Conservation (phyloP, 805 yeast species). For the Hanseniaspora meyeri region DNA sequence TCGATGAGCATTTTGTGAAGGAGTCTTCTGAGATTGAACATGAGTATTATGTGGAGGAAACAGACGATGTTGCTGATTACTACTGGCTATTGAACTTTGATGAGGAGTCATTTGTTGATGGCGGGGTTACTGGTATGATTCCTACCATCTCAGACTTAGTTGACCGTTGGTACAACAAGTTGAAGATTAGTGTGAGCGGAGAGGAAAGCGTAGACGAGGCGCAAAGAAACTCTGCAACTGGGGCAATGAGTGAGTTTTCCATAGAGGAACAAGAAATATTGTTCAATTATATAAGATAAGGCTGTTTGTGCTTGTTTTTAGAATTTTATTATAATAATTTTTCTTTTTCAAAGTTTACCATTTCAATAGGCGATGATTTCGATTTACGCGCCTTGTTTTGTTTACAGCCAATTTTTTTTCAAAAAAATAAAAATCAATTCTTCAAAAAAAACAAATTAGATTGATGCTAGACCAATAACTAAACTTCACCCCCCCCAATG, state of each 20-base stretch:
- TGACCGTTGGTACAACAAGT: conserved; percentile 12
- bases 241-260: neutral
- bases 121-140: conserved; percentile 63
- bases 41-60: conserved; percentile 13
- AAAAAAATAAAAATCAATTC: no score
- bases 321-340: no score
- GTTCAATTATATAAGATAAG: neutral
- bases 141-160: conserved; percentile 44
- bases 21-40: conserved; percentile 1
- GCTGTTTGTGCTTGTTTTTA: no score
- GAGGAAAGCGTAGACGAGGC: neutral
- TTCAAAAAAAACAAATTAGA: no score
- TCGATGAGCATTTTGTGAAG: conserved; percentile 44
- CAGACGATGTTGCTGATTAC: conserved; percentile 24
- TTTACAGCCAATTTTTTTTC: neutral
- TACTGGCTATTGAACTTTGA: conserved; percentile 40
- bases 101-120: conserved; percentile 31
- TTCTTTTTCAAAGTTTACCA: no score
- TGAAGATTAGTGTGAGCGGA: neutral
- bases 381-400: no score
- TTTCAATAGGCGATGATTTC: no score
- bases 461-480: no score
- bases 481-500: neutral
- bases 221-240: conserved; percentile 32
- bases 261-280: neutral